These are phyloP conservation scores for Didymosphaeria variabile DNA, from an alignment of 2,329 filamentous ascomycete genomes.

Conservation along the genomic window DNA sequence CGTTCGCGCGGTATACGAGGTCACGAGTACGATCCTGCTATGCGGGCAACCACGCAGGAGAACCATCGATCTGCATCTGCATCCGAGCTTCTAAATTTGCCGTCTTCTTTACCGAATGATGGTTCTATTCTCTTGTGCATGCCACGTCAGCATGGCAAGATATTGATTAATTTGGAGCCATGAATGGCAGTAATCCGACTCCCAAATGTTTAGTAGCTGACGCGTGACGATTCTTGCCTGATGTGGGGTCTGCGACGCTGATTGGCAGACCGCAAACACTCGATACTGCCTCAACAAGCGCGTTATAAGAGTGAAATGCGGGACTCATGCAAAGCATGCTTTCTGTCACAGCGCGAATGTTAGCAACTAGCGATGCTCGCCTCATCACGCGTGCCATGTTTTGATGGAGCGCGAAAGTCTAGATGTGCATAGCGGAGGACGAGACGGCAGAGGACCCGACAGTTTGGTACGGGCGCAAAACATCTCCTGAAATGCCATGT, in stretches of 20 bases:
- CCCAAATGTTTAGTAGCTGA: constrained; percentile 18
- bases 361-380: background rate
- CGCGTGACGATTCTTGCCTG: constrained; percentile 9
- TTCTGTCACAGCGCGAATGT: constrained; percentile 67
- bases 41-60: constrained; percentile 6
- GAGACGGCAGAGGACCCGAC: constrained; percentile 28
- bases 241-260: background rate
- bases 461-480: constrained; percentile 22
- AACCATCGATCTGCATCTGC: constrained; percentile 12
- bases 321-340: constrained; percentile 84
- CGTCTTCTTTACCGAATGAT: background rate
- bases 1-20: constrained; percentile 13
- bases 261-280: background rate
- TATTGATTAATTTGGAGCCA: constrained; percentile 24
- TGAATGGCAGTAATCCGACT: constrained; percentile 15
- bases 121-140: background rate
- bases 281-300: constrained; percentile 1
- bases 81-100: background rate
- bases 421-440: constrained; percentile 18
- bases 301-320: background rate
- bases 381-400: constrained; percentile 27
- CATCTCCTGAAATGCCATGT: constrained; percentile 25
- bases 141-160: constrained; percentile 24
- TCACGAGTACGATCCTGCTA: constrained; percentile 10
- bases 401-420: constrained; percentile 21